Evolutionary conservation across 2,329 filamentous ascomycete species (phyloP).

Genomic region (Rugonectria rugulosa): DNA sequence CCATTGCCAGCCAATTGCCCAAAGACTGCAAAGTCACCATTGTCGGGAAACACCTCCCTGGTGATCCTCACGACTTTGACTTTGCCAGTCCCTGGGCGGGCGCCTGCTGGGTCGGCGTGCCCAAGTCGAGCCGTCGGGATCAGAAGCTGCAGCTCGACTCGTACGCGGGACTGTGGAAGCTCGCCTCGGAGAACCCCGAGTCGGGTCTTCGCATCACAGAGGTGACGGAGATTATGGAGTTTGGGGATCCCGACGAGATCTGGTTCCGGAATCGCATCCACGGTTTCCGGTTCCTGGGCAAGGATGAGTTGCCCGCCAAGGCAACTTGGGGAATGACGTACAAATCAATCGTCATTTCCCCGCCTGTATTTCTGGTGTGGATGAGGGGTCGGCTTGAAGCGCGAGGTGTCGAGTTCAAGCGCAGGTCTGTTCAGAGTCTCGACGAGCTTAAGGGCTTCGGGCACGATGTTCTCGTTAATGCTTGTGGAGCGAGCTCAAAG

Average conservation of each 20-base stretch:
- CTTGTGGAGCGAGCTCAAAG: constrained; percentile 1
- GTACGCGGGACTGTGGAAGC: constrained; percentile 6
- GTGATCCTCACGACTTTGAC: neutral
- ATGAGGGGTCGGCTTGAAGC: constrained; percentile 3
- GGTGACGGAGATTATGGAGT: constrained; percentile 12
- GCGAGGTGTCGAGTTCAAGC: neutral
- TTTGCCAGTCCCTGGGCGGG: constrained; percentile 13
- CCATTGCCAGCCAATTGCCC: constrained; percentile 11
- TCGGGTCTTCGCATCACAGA: constrained; percentile 8
- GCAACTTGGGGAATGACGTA: constrained; percentile 10
- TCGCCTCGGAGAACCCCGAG: constrained; percentile 4
- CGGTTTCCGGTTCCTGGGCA: constrained; percentile 5
- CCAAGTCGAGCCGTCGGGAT: neutral
- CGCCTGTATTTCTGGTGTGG: constrained; percentile 7
- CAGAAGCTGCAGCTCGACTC: constrained; percentile 19
- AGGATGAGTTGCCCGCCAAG: neutral
- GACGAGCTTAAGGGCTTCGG: constrained; percentile 7
- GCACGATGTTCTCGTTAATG: constrained; percentile 16
- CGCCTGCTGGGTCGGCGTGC: constrained; percentile 13
- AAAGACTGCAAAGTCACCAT: constrained; percentile 13
- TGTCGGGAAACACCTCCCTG: constrained; percentile 10
- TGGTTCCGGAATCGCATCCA: neutral
- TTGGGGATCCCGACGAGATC: neutral
- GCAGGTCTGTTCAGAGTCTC: neutral
- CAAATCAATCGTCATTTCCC: constrained; percentile 8